A percentile compares a stretch with the other conserved stretches of the same genome.
Evolutionary conservation across 2,329 filamentous ascomycete species (phyloP).

Genomic region (Rasamsonia emersonii): DNA sequence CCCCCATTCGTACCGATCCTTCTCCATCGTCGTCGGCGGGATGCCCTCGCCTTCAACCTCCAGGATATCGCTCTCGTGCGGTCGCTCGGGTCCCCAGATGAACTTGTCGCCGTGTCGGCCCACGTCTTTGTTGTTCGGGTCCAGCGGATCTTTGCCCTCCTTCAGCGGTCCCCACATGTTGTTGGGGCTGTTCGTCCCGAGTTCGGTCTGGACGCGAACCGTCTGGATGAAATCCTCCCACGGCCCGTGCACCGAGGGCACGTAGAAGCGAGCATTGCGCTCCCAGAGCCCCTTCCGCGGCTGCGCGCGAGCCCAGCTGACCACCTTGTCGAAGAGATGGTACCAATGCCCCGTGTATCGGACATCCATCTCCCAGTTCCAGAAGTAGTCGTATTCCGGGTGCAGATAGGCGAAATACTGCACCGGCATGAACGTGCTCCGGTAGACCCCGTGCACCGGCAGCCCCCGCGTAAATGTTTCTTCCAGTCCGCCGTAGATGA

Average conservation of each 20-base stretch:
- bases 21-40: constrained; percentile 64
- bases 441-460: constrained; percentile 84
- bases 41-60: constrained; percentile 62
- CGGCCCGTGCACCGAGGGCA: constrained; percentile 64
- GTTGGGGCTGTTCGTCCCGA: constrained; percentile 56
- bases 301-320: constrained; percentile 61
- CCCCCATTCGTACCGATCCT: constrained; percentile 78
- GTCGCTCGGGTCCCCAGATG: constrained; percentile 78
- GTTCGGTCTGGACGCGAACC: constrained; percentile 66
- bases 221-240: constrained; percentile 76
- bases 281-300: constrained; percentile 77
- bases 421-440: constrained; percentile 87
- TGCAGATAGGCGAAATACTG: constrained; percentile 82
- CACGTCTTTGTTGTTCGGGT: constrained; percentile 17
- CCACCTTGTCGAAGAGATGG: constrained; percentile 64
- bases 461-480: constrained; percentile 65
- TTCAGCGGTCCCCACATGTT: constrained; percentile 56
- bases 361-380: constrained; percentile 84
- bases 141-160: constrained; percentile 15
- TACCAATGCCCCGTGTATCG: constrained; percentile 75
- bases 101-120: constrained; percentile 47
- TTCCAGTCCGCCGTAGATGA: constrained; percentile 79
- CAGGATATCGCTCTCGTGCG: constrained; percentile 60
- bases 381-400: constrained; percentile 71
- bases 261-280: constrained; percentile 67